These are phyloP conservation scores for Globisporangium recalcitrans DNA, from an alignment of 352 stramenopile genomes.

Conservation along the genomic window DNA sequence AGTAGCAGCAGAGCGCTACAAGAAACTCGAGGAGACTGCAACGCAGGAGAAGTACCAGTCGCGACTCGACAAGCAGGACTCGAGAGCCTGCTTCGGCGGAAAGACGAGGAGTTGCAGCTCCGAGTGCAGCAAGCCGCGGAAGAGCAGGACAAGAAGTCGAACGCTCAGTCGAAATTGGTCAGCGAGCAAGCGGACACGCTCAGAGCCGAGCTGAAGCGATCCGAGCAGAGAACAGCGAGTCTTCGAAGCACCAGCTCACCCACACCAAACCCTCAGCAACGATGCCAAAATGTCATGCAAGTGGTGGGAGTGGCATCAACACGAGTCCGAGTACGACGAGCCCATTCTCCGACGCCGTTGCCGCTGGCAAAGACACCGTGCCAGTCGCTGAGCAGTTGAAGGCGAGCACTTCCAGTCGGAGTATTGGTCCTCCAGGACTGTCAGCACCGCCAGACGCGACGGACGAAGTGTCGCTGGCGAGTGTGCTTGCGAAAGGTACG, in stretches of 20 bases:
- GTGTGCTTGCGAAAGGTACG: slow-evolving; percentile 17
- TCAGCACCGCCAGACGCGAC: not conserved
- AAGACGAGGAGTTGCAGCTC: slow-evolving; percentile 23
- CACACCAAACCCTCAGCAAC: not conserved
- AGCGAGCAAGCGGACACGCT: slow-evolving; percentile 22
- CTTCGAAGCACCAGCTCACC: not conserved
- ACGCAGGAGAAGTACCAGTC: slow-evolving; percentile 28
- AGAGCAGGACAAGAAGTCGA: slow-evolving; percentile 19
- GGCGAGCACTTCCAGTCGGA: slow-evolving; percentile 22
- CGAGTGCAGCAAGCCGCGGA: slow-evolving; percentile 5
- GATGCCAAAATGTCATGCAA: slow-evolving; percentile 8
- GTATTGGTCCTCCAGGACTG: not conserved
- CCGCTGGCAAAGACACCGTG: slow-evolving; percentile 48
- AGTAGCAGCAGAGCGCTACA: slow-evolving; percentile 12
- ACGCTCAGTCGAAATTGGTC: slow-evolving; percentile 9
- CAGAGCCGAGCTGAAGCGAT: slow-evolving; percentile 13
- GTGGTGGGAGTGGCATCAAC: too few relatives aligned
- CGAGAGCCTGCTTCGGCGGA: slow-evolving; percentile 22
- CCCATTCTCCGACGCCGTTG: slow-evolving; percentile 68
- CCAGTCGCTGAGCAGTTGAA: slow-evolving; percentile 51
- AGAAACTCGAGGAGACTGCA: slow-evolving; percentile 18
- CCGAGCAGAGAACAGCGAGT: not conserved
- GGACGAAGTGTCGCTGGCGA: slow-evolving; percentile 2
- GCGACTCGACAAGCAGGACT: slow-evolving; percentile 30
- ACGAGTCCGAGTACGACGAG: slow-evolving; percentile 21